Conservation (phyloP, 129 eudicot species). For the Flaveria robusta region DNA sequence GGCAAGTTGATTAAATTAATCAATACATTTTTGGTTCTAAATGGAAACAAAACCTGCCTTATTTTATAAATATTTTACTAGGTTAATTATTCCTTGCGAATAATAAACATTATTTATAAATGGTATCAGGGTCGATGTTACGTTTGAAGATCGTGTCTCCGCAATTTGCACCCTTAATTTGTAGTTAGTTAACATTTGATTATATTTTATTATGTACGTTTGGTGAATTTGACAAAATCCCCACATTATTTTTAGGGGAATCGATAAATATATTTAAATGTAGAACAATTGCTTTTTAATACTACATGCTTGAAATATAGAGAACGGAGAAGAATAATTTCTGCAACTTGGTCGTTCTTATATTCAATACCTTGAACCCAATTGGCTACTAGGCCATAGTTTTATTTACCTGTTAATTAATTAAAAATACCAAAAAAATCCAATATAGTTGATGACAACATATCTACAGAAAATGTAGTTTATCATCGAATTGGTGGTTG, state of each 20-base stretch:
- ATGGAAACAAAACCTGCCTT: conserved; percentile 12
- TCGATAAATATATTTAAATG: conserved; percentile 1
- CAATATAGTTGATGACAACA: not conserved
- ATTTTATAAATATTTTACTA: conserved; percentile 9
- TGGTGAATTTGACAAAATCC: conserved; percentile 11
- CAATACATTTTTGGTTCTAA: conserved; percentile 6
- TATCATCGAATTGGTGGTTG: conserved; percentile 12
- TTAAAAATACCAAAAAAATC: conserved; percentile 5
- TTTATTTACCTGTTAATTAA: not conserved
- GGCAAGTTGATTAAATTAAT: conserved; percentile 21
- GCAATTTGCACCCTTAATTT: conserved; percentile 24
- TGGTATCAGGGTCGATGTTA: conserved; percentile 31
- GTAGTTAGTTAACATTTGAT: conserved; percentile 13
- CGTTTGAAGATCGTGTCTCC: conserved; percentile 32
- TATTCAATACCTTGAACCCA: conserved; percentile 1
- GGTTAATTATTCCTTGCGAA: conserved; percentile 26
- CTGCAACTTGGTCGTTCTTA: conserved; percentile 22
- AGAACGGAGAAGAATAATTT: conserved; percentile 16
- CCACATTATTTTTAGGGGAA: not conserved
- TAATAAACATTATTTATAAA: not conserved
- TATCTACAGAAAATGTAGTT: not conserved
- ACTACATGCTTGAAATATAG: conserved; percentile 6
- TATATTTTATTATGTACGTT: not conserved
- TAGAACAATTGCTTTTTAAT: not conserved
- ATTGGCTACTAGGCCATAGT: conserved; percentile 15